phyloP scores from a whole-genome alignment of 805 yeast genomes.

The Pichia eremophila region DNA sequence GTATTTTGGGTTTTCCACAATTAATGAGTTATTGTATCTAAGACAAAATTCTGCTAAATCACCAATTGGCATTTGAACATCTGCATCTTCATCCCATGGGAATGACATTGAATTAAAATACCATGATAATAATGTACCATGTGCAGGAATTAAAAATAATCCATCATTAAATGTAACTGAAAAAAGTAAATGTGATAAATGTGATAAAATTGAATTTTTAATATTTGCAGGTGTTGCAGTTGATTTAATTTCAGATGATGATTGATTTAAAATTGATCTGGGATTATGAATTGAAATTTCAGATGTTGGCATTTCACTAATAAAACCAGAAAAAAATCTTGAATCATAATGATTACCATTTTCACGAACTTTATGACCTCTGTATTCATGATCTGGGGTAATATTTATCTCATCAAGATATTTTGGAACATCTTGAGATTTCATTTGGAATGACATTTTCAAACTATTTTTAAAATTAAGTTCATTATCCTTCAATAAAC shows the following conservation, averaged over 20 bases:
- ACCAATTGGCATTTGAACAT: slow-evolving; percentile 40
- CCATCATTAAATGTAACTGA: slow-evolving; percentile 31
- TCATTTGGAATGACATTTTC: slow-evolving; percentile 20
- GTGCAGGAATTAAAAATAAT: slow-evolving; percentile 29
- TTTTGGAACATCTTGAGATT: slow-evolving; percentile 23
- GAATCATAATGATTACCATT: slow-evolving; percentile 52
- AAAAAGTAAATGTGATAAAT: slow-evolving; percentile 24
- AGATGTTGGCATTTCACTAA: slow-evolving; percentile 26
- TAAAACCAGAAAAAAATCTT: slow-evolving; percentile 48
- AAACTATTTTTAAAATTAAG: slow-evolving; percentile 25
- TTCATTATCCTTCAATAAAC: slow-evolving; percentile 16
- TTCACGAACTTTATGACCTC: slow-evolving; percentile 28
- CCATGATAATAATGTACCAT: slow-evolving; percentile 30
- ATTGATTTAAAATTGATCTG: background rate
- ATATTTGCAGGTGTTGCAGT: background rate
- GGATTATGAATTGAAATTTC: slow-evolving; percentile 8
- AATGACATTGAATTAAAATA: slow-evolving; percentile 44
- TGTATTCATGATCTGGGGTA: slow-evolving; percentile 7
- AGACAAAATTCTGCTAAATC: slow-evolving; percentile 36
- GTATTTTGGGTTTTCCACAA: slow-evolving; percentile 28
- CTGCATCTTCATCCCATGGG: slow-evolving; percentile 50
- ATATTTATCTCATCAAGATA: slow-evolving; percentile 30
- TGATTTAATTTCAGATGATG: background rate
- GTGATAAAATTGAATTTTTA: slow-evolving; percentile 18
- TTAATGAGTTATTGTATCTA: slow-evolving; percentile 34